Base-by-base conservation (phyloP, 2,329 filamentous ascomycete genomes). In the Trichoderma citrinoviride region DNA sequence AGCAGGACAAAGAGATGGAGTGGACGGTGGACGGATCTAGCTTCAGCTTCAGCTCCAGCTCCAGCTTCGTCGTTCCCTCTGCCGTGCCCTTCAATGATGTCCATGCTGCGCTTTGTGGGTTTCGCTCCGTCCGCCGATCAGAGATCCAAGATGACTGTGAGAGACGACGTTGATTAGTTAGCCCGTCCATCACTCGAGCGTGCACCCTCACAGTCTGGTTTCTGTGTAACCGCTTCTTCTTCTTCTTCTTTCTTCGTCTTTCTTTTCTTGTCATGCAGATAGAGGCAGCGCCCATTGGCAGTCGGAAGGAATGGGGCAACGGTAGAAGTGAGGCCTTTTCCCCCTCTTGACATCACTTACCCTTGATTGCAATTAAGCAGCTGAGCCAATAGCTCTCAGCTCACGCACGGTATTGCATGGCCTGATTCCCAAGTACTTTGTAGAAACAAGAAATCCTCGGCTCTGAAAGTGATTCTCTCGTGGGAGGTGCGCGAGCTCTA, bases 371-470 rank as follows among this genome's bases (percentile, higher is more conserved):
- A 27, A 60, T 37, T 47, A 21, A 23, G 7, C 44, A 37, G 44
- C 56, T 27, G 50, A 10, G 29, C n/a, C n/a, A 40, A 15, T 19
- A 54, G 50, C n/a, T 23, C 19, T 19, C 50, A 40, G 50, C 29
- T 60, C 43, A 40, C 56, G 56, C 43, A 40, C 56, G 56, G 47
- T 60, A 60, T 46, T 49, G 56, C 56, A 37, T 60, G 44, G 44
- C 19, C 56, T 37, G 29, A 47, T 40, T 23, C 29, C 43, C 29
- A 56, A 40, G 56, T 40, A 49, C 43, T 49, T 49, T 60, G 56
- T 25, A 40, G 43, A 40, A 50, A 29, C 29, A 12, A 37, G 33
- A n/a, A n/a, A 7, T 25, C 25, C 40, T 25, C 29, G 25, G 27
- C 44, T 58, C 17, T 33, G 56, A 29, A 21, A 49, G 15, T 14